Evolutionary conservation across 202 grass and related monocot species (phyloP).

Genomic region (Elaeis oleifera): DNA sequence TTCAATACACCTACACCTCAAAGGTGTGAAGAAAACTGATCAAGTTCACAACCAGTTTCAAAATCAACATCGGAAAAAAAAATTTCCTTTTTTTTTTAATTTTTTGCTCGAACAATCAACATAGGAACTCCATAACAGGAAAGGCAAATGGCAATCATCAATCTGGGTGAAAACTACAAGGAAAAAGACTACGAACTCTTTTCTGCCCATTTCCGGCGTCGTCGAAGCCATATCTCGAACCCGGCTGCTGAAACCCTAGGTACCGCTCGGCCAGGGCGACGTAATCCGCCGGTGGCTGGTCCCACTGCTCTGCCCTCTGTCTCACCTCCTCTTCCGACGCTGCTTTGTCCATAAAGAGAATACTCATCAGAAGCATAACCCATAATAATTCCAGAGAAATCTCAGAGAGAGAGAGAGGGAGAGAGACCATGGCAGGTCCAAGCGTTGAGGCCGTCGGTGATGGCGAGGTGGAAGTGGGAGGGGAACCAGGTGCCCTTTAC

Average conservation of each 20-base stretch:
- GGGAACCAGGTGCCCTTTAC: constrained; percentile 67
- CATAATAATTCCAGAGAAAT: no score
- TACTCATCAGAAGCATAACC: no score
- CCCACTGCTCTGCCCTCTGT: constrained; percentile 89
- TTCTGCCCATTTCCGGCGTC: constrained; percentile 54
- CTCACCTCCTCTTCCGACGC: constrained; percentile 71
- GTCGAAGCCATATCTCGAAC: constrained; percentile 68
- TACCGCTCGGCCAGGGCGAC: constrained; percentile 60
- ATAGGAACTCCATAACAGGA: background rate
- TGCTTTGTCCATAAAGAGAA: background rate
- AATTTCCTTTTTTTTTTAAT: background rate
- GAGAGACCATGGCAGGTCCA: constrained; percentile 52
- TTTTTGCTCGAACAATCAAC: background rate
- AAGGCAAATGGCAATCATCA: background rate
- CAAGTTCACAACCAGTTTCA: no score
- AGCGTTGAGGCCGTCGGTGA: constrained; percentile 68
- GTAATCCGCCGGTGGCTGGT: constrained; percentile 60
- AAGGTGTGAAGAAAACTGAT: no score
- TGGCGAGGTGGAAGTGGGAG: constrained; percentile 63
- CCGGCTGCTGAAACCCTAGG: constrained; percentile 60
- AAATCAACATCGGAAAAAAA: background rate
- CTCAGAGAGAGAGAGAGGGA: background rate
- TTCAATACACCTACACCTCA: no score
- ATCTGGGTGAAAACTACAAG: background rate
- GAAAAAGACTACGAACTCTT: constrained; percentile 33